Conservation (phyloP, 352 stramenopile species). For the Globisporangium heterothallicum region DNA sequence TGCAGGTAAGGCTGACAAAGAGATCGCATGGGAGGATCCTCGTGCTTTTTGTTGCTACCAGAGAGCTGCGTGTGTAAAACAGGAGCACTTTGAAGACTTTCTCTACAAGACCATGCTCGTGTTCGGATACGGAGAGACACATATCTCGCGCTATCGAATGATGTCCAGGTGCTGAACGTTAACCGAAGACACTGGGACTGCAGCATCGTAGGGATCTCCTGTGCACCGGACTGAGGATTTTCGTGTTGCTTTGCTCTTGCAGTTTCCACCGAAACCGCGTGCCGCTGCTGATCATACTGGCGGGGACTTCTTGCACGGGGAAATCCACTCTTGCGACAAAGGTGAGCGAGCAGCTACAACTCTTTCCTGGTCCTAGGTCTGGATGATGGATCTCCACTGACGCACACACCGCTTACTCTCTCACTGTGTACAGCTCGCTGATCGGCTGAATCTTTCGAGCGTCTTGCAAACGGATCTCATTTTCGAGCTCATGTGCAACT, state of each 20-base stretch:
- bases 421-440: constrained; percentile 48
- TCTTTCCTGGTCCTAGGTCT: too few relatives aligned
- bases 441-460: constrained; percentile 83
- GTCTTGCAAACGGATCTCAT: constrained; percentile 85
- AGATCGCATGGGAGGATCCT: too few relatives aligned
- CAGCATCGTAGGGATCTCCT: neutral
- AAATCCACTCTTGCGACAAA: constrained; percentile 88
- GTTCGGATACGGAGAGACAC: constrained; percentile 79
- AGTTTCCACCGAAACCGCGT: constrained; percentile 84
- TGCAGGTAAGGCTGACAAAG: constrained; percentile 31
- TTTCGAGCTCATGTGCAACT: constrained; percentile 89
- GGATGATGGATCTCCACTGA: constrained; percentile 4
- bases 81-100: constrained; percentile 89
- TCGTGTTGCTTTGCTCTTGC: neutral
- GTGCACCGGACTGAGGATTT: neutral
- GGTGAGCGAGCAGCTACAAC: constrained; percentile 21
- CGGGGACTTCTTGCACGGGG: constrained; percentile 74
- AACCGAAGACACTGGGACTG: too few relatives aligned
- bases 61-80: too few relatives aligned
- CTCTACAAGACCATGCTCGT: constrained; percentile 89
- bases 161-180: constrained; percentile 87
- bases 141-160: constrained; percentile 85
- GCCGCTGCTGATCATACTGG: constrained; percentile 79
- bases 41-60: neutral
- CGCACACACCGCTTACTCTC: too few relatives aligned